Evolutionary conservation across 306 rosid genomes (phyloP), one percentile per base, ranked within the genome.

Genomic region (Leucaena leucocephala): DNA sequence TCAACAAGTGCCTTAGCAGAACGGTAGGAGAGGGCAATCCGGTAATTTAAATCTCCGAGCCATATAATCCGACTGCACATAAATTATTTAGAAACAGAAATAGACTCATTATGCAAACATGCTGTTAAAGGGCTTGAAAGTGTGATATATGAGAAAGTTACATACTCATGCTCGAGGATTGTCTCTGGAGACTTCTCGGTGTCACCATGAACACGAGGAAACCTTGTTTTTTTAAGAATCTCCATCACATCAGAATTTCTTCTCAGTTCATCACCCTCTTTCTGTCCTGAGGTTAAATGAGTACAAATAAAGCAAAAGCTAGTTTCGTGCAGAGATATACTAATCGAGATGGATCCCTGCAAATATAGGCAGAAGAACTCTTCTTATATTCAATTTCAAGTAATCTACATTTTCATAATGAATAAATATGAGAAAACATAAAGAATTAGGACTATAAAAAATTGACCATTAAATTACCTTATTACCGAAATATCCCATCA

Each of bases 1-100:
- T 96, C 99, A 43, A 96, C 97, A 33, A 96, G 91, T 3, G 99
- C 98, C 84, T 91, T 93, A 33, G 98, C 99, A 78, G 98, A 93
- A 19, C 98, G 98, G 87, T 91, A 90, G 61, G 91, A 79, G 69
- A 93, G 96, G 34, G 97, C 95, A 14, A 96, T 96, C 73, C 99
- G 97, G 77, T 96, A 96, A 81, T 96, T 96, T 71, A 96, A 77
- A 93, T 96, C 99, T 84, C 99, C 99, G 58, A 96, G 99, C 99
- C 99, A 96, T 78, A 96, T 93, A 35, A 93, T 83, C 43, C 98
- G 98, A 90, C 99, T 96, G 68, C 57, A 82, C 21, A 69, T 13
- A 22, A 13, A 80, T 68, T 67, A 58, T 46, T 48, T 27, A 44
- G 12, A 44, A 44, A 8, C 40, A 59, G 16, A 43, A 50, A 84